These are phyloP conservation scores for Quercus alba DNA, from an alignment of 306 rosid genomes.

Conservation along the genomic window DNA sequence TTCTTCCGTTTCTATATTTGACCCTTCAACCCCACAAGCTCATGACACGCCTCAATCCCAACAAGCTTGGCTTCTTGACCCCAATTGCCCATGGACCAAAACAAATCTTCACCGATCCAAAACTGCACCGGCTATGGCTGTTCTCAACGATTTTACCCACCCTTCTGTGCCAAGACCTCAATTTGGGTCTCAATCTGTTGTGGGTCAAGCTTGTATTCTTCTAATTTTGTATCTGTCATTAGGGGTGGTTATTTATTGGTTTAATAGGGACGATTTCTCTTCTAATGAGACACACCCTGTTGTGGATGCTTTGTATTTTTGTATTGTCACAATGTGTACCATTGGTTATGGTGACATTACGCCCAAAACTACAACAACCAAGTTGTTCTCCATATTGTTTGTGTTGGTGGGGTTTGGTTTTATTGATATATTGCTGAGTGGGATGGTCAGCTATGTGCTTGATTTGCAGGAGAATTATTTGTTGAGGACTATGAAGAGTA, in stretches of 20 bases:
- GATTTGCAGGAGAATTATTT: conserved; percentile 88
- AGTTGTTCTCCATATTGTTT: conserved; percentile 75
- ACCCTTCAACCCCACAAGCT: too few relatives aligned
- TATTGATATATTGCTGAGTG: conserved; percentile 78
- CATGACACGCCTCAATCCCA: not conserved
- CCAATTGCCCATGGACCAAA: conserved; percentile 48
- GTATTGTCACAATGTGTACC: conserved; percentile 97
- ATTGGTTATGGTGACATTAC: conserved; percentile 95
- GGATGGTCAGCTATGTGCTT: conserved; percentile 89
- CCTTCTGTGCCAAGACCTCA: conserved; percentile 48
- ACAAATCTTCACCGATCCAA: conserved; percentile 78
- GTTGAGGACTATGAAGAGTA: conserved; percentile 52
- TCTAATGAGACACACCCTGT: conserved; percentile 72
- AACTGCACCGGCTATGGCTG: conserved; percentile 95
- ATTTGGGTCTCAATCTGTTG: conserved; percentile 46
- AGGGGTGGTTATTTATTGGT: conserved; percentile 79
- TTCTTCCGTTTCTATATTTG: conserved; percentile 29
- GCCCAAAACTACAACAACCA: conserved; percentile 66
- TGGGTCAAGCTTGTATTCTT: conserved; percentile 63
- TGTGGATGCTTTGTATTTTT: conserved; percentile 87
- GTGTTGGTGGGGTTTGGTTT: conserved; percentile 95
- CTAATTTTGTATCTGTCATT: conserved; percentile 58
- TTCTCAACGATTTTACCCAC: conserved; percentile 43
- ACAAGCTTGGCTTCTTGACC: conserved; percentile 60
- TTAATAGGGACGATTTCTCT: conserved; percentile 53